Base-by-base conservation (phyloP, 768 basidiomycete species). In the Pleurotus citrinopileatus region DNA sequence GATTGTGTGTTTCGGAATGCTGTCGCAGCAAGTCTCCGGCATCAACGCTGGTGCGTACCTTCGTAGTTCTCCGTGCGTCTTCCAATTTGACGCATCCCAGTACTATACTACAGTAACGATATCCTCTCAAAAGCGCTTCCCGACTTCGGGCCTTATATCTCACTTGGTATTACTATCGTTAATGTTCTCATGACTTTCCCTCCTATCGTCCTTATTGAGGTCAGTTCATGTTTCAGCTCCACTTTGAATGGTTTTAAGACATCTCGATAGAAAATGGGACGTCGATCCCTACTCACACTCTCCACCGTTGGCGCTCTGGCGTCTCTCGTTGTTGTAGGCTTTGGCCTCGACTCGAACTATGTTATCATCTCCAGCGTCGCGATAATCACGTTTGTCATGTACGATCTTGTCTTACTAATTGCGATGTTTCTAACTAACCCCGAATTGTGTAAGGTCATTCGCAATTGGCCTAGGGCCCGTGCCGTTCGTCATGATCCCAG, bases 401-500 rank as follows among this genome's bases (percentile, higher is more conserved):
- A 63, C 46, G 83, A 74, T 3, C 40, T 25, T 4, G 27, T 20
- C 28, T 4, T 25, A 55, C 43, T 47, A 17, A 20, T 34, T 36
- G 9, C 26, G 22, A 46, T 55, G 1, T 38, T 48, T n/a, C 52
- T 46, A 42, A 48, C 54, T 32, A 56, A 29, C 4, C 34, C 55
- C 32, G 45, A 43, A 8, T 55, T 34, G 10, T 34, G 10, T n/a
- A 34, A 91, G 90, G 69, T 89, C 91, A 0, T 98, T 95, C 68
- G 91, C 94, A 1, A 70, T 89, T 28, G 96, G 95, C 2, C 77
- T 98, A 15, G 96, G 96, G 1, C 94, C 96, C 1, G 73, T 98
- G 28, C 95, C 96, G 0, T 98, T 94, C 64, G 84, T 98, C 34
- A 86, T 98, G 67, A 85, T 96, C 27, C 85, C 94, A 13, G 94